A percentile compares a stretch with the other conserved stretches of the same genome.
phyloP scores from a whole-genome alignment of 306 rosid species.

The Ochetophila trinervis region DNA sequence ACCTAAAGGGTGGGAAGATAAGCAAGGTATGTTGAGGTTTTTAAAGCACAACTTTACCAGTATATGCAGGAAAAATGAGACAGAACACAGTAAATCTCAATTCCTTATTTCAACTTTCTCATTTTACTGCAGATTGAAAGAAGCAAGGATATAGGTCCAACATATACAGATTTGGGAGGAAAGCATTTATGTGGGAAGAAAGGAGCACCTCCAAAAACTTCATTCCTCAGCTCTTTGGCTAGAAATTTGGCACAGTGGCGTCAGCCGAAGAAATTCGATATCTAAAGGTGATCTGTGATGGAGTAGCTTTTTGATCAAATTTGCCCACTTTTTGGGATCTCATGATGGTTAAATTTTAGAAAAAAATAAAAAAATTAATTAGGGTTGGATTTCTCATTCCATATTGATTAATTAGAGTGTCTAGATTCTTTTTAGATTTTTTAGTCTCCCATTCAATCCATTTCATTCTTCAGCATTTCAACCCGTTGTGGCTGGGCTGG shows the following conservation, averaged over 20 bases:
- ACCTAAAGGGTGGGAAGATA: conserved; percentile 87
- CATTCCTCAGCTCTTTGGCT: conserved; percentile 64
- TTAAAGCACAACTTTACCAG: conserved; percentile 10
- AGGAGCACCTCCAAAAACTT: conserved; percentile 55
- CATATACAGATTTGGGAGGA: conserved; percentile 82
- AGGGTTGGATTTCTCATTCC: conserved; percentile 39
- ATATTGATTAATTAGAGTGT: conserved; percentile 44
- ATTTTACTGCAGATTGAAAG: conserved; percentile 68
- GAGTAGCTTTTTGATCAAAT: conserved; percentile 15
- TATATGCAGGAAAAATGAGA: neutral
- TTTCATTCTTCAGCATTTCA: conserved; percentile 50
- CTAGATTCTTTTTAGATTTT: conserved; percentile 31
- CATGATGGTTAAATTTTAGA: conserved; percentile 27
- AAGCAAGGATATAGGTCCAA: conserved; percentile 70
- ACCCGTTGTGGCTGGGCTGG: conserved; percentile 29
- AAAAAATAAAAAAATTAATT: conserved; percentile 30
- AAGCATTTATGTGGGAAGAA: conserved; percentile 76
- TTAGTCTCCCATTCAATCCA: conserved; percentile 38
- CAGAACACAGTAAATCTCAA: neutral
- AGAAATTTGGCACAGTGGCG: conserved; percentile 57
- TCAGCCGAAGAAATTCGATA: conserved; percentile 76
- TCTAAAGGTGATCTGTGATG: conserved; percentile 40
- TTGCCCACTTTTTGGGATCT: conserved; percentile 27
- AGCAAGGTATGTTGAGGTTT: conserved; percentile 50
- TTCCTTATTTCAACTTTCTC: neutral